These are phyloP conservation scores for Trapa bicornis DNA, from an alignment of 345 rosid genomes.

Conservation along the genomic window DNA sequence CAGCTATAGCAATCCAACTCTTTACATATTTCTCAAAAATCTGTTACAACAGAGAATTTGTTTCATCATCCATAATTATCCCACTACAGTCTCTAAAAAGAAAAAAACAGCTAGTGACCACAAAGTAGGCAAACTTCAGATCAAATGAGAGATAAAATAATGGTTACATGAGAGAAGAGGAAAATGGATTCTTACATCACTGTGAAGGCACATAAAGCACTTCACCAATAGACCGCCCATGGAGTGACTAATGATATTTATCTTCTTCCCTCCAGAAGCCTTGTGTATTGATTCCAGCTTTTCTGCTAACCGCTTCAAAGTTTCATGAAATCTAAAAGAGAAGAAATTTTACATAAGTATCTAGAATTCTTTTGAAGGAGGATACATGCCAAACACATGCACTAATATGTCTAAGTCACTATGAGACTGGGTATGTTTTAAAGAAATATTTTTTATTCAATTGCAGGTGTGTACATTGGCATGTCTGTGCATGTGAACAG, in stretches of 20 bases:
- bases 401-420: not conserved
- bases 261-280: slow-evolving; percentile 85
- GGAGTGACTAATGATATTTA: slow-evolving; percentile 76
- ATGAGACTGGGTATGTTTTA: no score
- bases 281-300: slow-evolving; percentile 56
- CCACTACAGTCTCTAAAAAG: not conserved
- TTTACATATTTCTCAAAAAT: slow-evolving; percentile 78
- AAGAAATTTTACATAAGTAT: slow-evolving; percentile 8
- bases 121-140: not conserved
- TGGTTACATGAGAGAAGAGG: not conserved
- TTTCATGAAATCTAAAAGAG: slow-evolving; percentile 51
- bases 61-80: not conserved
- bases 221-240: slow-evolving; percentile 94
- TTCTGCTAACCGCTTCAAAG: slow-evolving; percentile 51
- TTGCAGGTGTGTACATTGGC: no score
- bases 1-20: slow-evolving; percentile 94
- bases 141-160: slow-evolving; percentile 3
- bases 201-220: slow-evolving; percentile 77
- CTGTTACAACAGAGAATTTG: slow-evolving; percentile 21
- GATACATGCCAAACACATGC: not conserved
- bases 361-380: not conserved
- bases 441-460: no score
- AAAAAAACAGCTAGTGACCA: not conserved
- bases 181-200: slow-evolving; percentile 38
- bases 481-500: no score